Evolutionary conservation across 164 flowering plant species (phyloP).

Genomic region (Umbilicus rupestris): DNA sequence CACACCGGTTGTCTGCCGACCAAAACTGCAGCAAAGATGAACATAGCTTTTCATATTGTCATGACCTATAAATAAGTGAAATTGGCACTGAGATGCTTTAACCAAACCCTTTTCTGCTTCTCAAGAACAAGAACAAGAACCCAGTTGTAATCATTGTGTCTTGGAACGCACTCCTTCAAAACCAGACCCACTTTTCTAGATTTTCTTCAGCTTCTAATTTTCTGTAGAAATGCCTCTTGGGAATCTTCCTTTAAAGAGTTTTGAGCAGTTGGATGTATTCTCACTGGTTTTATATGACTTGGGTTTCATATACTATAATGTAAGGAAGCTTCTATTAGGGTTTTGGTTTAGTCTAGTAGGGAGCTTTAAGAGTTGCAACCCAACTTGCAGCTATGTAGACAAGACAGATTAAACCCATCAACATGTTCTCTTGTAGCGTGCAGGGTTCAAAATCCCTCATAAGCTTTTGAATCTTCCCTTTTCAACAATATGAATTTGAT

Average conservation of each 20-base stretch:
- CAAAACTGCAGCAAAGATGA: constrained; percentile 21
- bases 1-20: constrained; percentile 85
- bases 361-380: background rate
- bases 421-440: background rate
- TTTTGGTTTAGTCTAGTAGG: background rate
- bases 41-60: constrained; percentile 6
- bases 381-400: background rate
- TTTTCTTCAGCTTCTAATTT: constrained; percentile 17
- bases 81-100: constrained; percentile 1
- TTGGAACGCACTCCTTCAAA: constrained; percentile 76
- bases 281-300: too few relatives aligned
- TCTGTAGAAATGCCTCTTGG: too few relatives aligned
- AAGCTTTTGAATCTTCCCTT: background rate
- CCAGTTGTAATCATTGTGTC: constrained; percentile 84
- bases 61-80: constrained; percentile 1
- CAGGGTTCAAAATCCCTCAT: background rate
- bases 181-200: constrained; percentile 7
- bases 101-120: constrained; percentile 41
- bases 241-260: too few relatives aligned
- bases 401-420: background rate
- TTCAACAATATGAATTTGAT: background rate
- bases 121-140: too few relatives aligned
- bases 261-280: too few relatives aligned
- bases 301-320: too few relatives aligned
- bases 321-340: background rate